Evolutionary conservation across 306 rosid genomes (phyloP), one percentile per base, ranked within the genome.

Genomic region (Cucurbita argyrosperma): DNA sequence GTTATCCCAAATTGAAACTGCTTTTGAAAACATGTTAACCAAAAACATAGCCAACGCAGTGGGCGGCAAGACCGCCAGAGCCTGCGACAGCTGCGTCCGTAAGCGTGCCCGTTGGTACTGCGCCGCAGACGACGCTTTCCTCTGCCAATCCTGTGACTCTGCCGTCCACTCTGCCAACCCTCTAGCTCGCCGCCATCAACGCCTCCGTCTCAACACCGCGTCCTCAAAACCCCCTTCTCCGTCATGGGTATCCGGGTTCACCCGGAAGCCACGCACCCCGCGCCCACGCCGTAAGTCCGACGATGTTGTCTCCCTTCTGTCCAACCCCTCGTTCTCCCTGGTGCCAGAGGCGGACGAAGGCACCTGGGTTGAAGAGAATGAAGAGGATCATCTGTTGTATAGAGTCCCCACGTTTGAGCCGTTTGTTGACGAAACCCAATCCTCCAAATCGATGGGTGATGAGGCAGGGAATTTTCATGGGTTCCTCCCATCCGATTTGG

Each of bases 71-170:
- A 89, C 96, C 0, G 96, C 91, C 1, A 80, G 99, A 74, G 97
- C 96, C 7, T 95, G 99, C 52, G 99, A 95, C 21, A 88, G 86
- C 82, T 95, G 99, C 79, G 78, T 91, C 13, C 82, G 81, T 0
- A 89, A 87, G 75, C 80, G 99, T 0, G 97, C 99, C 4, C 90
- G 99, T 0, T 91, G 97, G 99, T 95, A 91, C 68, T 95, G 99
- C 70, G 96, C 97, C 4, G 96, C 99, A 4, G 99, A 95, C 63
- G 99, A 95, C 50, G 99, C 97, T 16, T 95, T 95, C 70, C 90
- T 95, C 30, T 95, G 99, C 67, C 90, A 87, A 49, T 58, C 88
- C 0, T 95, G 99, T 43, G 97, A 95, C 84, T 82, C 88, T 37
- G 74, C 86, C 0, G 97, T 95, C 7, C 99, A 95, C 87, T 91